phyloP scores from a whole-genome alignment of 768 basidiomycete species.

The Leccinum disarticulatum region DNA sequence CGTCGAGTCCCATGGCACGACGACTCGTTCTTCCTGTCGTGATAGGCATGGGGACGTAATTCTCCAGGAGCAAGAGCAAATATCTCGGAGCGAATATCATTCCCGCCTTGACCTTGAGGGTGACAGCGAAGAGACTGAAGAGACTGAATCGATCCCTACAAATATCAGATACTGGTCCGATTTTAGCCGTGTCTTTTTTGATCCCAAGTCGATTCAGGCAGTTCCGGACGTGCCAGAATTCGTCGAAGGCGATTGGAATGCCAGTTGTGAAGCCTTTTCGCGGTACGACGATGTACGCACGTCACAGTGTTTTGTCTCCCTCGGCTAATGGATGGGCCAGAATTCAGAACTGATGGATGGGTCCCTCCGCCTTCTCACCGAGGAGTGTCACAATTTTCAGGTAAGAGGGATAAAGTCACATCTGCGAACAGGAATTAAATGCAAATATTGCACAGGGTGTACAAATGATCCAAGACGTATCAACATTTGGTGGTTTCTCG shows the following conservation, averaged over 20 bases:
- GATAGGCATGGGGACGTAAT: constrained; percentile 49
- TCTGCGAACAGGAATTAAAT: constrained; percentile 1
- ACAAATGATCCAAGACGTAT: constrained; percentile 63
- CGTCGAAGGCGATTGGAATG: constrained; percentile 54
- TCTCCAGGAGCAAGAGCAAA: constrained; percentile 52
- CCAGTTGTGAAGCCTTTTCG: constrained; percentile 50
- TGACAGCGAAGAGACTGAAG: constrained; percentile 11
- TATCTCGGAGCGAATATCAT: constrained; percentile 59
- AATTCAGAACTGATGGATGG: constrained; percentile 68
- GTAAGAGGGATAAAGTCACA: constrained; percentile 32
- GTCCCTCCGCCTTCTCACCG: constrained; percentile 62
- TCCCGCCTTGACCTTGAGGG: constrained; percentile 35
- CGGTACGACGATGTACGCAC: constrained; percentile 54
- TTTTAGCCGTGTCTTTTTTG: constrained; percentile 53
- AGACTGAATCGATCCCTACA: constrained; percentile 13
- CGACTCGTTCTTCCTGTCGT: constrained; percentile 3
- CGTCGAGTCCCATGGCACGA: neutral
- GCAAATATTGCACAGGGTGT: constrained; percentile 49
- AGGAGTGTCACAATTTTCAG: constrained; percentile 77
- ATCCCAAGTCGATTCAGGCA: constrained; percentile 63
- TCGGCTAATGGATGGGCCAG: constrained; percentile 35
- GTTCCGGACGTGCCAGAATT: constrained; percentile 57
- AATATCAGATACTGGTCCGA: constrained; percentile 51
- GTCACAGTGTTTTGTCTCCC: neutral
- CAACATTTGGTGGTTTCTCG: constrained; percentile 66